Conservation (phyloP, 2,329 filamentous ascomycete genomes). For the Bipolaris oryzae region DNA sequence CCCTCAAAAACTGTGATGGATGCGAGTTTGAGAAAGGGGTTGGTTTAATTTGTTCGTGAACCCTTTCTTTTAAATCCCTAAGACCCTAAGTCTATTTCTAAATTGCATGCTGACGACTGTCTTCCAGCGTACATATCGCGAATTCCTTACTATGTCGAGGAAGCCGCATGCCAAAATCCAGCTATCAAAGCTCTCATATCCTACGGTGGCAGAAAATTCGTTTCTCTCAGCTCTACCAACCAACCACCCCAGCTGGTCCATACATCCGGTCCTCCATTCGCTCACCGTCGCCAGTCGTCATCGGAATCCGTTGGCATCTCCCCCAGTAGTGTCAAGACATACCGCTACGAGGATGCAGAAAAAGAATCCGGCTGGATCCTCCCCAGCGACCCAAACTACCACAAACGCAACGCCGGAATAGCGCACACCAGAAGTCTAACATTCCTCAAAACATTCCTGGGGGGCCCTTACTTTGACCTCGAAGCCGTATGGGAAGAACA, state of each 20-base stretch:
- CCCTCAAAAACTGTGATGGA: conserved; percentile 28
- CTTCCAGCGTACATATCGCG: conserved; percentile 39
- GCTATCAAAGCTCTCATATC: conserved; percentile 42
- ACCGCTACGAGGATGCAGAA: conserved; percentile 34
- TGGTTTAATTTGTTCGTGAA: conserved; percentile 40
- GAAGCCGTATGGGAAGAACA: conserved; percentile 83
- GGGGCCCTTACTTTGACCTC: conserved; percentile 73
- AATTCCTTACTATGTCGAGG: conserved; percentile 42
- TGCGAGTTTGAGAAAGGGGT: conserved; percentile 37
- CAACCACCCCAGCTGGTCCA: conserved; percentile 41
- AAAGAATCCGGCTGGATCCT: conserved; percentile 37
- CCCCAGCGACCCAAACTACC: conserved; percentile 41
- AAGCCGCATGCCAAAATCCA: conserved; percentile 30
- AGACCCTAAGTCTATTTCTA: not conserved
- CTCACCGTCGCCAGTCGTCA: conserved; percentile 29
- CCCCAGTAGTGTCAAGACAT: conserved; percentile 27
- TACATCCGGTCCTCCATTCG: conserved; percentile 26
- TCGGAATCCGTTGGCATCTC: conserved; percentile 17
- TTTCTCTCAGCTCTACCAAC: conserved; percentile 28
- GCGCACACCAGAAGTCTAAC: conserved; percentile 69
- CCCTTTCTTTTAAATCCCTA: not conserved
- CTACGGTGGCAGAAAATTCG: conserved; percentile 38
- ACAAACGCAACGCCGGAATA: conserved; percentile 61
- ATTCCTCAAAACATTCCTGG: conserved; percentile 67
- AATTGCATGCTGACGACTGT: conserved; percentile 2